Percentiles rank a stretch among this genome's conserved stretches.
phyloP scores from a whole-genome alignment of 306 rosid genomes.

The Prinsepia uniflora region DNA sequence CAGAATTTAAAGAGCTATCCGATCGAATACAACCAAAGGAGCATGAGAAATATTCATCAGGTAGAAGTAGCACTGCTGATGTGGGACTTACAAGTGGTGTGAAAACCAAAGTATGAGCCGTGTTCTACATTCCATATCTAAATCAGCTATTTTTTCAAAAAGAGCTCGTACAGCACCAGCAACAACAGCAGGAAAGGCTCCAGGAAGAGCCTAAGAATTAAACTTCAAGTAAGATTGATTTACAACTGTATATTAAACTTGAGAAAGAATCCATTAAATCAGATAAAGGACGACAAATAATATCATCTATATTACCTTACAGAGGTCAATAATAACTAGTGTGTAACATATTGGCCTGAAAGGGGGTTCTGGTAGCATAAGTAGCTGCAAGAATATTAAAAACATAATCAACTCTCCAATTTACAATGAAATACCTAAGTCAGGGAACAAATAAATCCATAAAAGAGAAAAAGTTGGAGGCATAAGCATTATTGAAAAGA shows the following conservation, averaged over 20 bases:
- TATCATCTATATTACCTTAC: conserved; percentile 64
- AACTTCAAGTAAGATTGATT: conserved; percentile 32
- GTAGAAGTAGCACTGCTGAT: conserved; percentile 7
- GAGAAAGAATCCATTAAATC: not conserved
- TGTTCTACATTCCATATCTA: conserved; percentile 97
- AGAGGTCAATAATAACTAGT: conserved; percentile 87
- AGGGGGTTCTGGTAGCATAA: conserved; percentile 94
- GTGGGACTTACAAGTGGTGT: conserved; percentile 82
- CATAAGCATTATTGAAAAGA: not conserved
- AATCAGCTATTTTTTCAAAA: conserved; percentile 85
- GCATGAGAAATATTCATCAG: not conserved
- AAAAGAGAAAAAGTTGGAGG: not conserved
- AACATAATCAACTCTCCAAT: not conserved
- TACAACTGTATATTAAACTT: not conserved
- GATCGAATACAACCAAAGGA: not conserved
- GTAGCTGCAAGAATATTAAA: conserved; percentile 57
- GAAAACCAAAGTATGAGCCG: conserved; percentile 98
- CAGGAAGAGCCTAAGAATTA: conserved; percentile 87
- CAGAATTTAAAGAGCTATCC: not conserved
- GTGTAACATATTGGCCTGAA: conserved; percentile 91
- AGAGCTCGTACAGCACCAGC: conserved; percentile 98
- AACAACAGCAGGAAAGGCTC: conserved; percentile 97
- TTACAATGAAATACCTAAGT: not conserved
- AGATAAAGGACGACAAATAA: conserved; percentile 22
- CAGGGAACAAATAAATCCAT: not conserved